A percentile compares a stretch with the other conserved stretches of the same genome.
Conservation (phyloP, 352 stramenopile species). For the Globisporangium polare region DNA sequence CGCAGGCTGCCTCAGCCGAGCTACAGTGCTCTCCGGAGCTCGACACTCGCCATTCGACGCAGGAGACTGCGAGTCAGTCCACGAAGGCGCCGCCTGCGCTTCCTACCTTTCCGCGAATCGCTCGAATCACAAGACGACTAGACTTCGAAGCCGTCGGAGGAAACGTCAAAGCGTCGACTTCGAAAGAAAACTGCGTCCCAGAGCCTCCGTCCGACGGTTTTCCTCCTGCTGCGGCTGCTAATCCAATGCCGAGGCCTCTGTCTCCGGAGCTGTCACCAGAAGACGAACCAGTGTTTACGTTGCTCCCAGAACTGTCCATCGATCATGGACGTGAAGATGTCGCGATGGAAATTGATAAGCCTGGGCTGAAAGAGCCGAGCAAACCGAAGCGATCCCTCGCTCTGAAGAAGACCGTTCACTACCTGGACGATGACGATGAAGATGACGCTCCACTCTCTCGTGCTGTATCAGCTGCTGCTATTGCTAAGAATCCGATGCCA, state of each 20-base stretch:
- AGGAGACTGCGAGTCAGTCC: constrained; percentile 9
- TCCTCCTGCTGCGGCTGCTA: neutral
- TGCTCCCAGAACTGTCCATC: constrained; percentile 2
- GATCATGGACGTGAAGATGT: neutral
- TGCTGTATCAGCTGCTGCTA: neutral
- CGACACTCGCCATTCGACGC: neutral
- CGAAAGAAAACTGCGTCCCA: constrained; percentile 29
- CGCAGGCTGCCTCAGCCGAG: constrained; percentile 15
- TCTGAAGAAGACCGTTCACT: constrained; percentile 1
- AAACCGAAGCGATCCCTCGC: constrained; percentile 13
- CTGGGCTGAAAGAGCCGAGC: neutral
- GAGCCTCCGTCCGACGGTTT: constrained; percentile 13
- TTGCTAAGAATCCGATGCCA: too few species aligned
- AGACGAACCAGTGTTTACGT: constrained; percentile 13
- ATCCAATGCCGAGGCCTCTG: neutral
- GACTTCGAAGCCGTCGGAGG: constrained; percentile 32
- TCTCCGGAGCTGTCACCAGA: constrained; percentile 7
- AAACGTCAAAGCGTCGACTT: neutral
- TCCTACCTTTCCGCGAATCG: constrained; percentile 25
- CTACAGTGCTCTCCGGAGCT: constrained; percentile 26
- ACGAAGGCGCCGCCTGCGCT: constrained; percentile 17
- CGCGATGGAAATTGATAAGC: neutral
- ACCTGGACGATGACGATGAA: neutral
- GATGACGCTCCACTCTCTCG: neutral
- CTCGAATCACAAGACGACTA: constrained; percentile 45